Base-by-base conservation (phyloP, 768 basidiomycete species). In the Dictyophora rubrovolvata region DNA sequence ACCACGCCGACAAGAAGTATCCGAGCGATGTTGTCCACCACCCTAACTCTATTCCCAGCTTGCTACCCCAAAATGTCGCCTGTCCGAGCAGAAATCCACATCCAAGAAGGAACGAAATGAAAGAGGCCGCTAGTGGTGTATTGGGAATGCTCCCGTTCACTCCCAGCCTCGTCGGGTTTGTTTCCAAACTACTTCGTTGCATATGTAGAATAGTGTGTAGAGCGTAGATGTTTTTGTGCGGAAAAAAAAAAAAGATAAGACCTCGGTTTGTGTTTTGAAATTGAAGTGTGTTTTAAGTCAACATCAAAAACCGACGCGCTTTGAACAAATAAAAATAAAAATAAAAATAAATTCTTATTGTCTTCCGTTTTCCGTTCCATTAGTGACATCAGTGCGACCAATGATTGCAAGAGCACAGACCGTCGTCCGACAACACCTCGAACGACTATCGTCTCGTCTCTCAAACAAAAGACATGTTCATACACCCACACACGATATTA, bases 91-190 rank as follows among this genome's bases (percentile, higher is more conserved):
- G 70, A 69, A 89, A 92, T 17, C 81, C 48, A 16, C 71, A 71
- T n/a, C 95, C 95, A 5, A 99, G 81, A n/a, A 86, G 63, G 69
- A 95, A 93, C 1, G 93, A 85, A 64, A 96, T 84, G 33, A 80
- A 75, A 0, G 89, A 82, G 0, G 80, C 85, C 4, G 82, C 81
- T 47, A 95, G 77, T 1, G 89, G 92, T 14, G 95, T 95, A 68
- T 97, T 94, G n/a, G 92, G 92, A 54, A 93, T 83, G 62, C 72
- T 76, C 63, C 84, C 85, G 48, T 74, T 73, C 14, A 42, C 42
- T 42, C 10, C 11, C 5, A 42, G n/a, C 11, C 11, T 68, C 8
- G 69, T 63, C 3, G 88, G 86, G 12, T 75, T 72, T 3, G 83
- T 87, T 65, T 80, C 74, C 20, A 89, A 73, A 2, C 83, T 70